phyloP scores from a whole-genome alignment of 2,329 filamentous ascomycete genomes.

The Cyclaneusma minus region DNA sequence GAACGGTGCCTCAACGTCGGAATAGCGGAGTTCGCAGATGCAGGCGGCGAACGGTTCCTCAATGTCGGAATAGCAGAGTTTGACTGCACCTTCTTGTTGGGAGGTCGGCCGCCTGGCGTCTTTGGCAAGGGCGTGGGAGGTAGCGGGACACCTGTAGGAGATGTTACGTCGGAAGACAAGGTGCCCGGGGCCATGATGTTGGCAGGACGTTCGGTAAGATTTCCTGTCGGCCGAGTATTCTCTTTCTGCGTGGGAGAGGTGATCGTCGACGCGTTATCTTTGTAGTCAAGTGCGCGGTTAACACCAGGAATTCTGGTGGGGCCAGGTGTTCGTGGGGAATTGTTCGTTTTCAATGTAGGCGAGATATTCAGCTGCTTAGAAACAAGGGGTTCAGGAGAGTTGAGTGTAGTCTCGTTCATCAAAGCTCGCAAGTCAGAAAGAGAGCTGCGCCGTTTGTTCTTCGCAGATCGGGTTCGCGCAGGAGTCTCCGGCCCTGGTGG shows the following conservation, averaged over 20 bases:
- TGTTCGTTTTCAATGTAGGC: constrained; percentile 5
- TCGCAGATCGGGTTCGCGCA: constrained; percentile 25
- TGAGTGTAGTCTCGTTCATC: constrained; percentile 43
- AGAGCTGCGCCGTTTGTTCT: constrained; percentile 80
- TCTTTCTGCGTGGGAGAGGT: constrained; percentile 16
- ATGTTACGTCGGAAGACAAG: too few species aligned
- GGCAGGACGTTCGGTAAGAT: constrained; percentile 14
- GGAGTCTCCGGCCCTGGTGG: constrained; percentile 32
- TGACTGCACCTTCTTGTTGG: too few species aligned
- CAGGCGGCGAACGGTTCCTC: constrained; percentile 5
- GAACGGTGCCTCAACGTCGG: background rate
- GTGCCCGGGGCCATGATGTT: constrained; percentile 16
- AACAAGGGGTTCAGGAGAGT: constrained; percentile 12
- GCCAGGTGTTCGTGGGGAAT: constrained; percentile 17
- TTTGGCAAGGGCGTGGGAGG: constrained; percentile 13
- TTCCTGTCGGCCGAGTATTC: constrained; percentile 10
- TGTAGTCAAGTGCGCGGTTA: constrained; percentile 3
- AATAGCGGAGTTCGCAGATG: too few species aligned
- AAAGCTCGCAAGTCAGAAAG: constrained; percentile 68
- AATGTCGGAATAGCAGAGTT: constrained; percentile 7
- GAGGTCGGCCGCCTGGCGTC: constrained; percentile 10
- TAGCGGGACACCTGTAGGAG: constrained; percentile 15
- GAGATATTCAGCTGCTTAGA: constrained; percentile 9
- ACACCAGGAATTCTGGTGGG: constrained; percentile 16
- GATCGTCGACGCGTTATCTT: constrained; percentile 1